Evolutionary conservation across 768 basidiomycete genomes (phyloP).

Genomic region (Suillus subalutaceus): DNA sequence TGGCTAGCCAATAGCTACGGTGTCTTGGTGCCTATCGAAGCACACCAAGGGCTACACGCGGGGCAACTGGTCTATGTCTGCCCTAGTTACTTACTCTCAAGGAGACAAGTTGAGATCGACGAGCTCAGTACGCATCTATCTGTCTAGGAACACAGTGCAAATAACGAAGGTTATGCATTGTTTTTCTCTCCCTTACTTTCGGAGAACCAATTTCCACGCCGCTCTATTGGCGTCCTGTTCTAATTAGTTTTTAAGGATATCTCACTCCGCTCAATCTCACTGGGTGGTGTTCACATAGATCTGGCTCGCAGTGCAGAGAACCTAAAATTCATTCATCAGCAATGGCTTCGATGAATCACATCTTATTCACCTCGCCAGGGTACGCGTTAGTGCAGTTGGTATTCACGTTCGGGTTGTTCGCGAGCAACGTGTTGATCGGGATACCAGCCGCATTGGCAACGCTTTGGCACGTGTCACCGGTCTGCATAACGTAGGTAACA

Average conservation of each 20-base stretch:
- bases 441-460: constrained; percentile 48
- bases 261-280: constrained; percentile 3
- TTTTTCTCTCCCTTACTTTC: background rate
- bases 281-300: constrained; percentile 20
- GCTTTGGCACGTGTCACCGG: constrained; percentile 52
- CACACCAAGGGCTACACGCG: constrained; percentile 52
- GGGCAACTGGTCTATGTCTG: constrained; percentile 32
- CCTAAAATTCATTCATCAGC: constrained; percentile 17
- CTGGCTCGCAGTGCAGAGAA: constrained; percentile 29
- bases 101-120: constrained; percentile 22
- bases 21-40: constrained; percentile 52
- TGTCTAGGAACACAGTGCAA: constrained; percentile 16
- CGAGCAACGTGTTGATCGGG: constrained; percentile 46
- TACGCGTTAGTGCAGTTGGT: constrained; percentile 56
- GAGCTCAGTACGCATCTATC: constrained; percentile 10
- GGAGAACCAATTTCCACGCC: background rate
- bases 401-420: constrained; percentile 71
- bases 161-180: background rate
- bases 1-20: constrained; percentile 29
- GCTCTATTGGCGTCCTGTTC: constrained; percentile 11
- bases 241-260: background rate
- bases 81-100: constrained; percentile 48
- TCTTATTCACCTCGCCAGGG: constrained; percentile 51
- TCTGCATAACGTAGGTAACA: constrained; percentile 47
- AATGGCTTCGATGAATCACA: background rate